Evolutionary conservation across 148 eudicot genomes (phyloP).

Genomic region (Vaccinium macrocarpon): DNA sequence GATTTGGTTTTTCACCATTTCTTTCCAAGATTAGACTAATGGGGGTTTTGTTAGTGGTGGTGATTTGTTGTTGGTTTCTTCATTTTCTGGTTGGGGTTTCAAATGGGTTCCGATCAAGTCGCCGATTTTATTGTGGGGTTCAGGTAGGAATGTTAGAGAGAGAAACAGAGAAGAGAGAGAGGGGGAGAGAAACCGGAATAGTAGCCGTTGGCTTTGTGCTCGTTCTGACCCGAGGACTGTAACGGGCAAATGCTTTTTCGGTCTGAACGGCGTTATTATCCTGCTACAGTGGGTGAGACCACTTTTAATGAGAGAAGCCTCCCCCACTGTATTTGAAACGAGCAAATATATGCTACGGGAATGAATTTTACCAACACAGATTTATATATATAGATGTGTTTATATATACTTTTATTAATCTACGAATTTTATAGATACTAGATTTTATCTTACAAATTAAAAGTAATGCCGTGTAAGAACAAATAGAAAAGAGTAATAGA

Average conservation of each 20-base stretch:
- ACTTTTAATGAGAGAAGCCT: background rate
- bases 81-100: constrained; percentile 7
- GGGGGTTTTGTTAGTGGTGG: background rate
- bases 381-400: too few species aligned
- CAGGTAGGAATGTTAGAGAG: constrained; percentile 14
- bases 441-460: background rate
- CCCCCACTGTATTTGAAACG: background rate
- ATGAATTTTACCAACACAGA: background rate
- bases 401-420: too few species aligned
- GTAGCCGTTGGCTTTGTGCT: constrained; percentile 51
- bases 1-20: constrained; percentile 9
- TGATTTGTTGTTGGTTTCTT: background rate
- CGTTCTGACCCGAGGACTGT: background rate
- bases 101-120: constrained; percentile 23
- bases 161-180: constrained; percentile 10
- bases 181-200: constrained; percentile 18
- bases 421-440: too few species aligned
- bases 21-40: constrained; percentile 30
- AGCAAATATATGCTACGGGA: background rate
- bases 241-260: constrained; percentile 12
- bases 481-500: background rate
- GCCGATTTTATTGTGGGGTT: constrained; percentile 22
- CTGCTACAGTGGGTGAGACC: background rate
- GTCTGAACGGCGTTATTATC: background rate
- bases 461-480: background rate